Conservation (phyloP, 805 yeast species). For the Starmerella sirachaensis region DNA sequence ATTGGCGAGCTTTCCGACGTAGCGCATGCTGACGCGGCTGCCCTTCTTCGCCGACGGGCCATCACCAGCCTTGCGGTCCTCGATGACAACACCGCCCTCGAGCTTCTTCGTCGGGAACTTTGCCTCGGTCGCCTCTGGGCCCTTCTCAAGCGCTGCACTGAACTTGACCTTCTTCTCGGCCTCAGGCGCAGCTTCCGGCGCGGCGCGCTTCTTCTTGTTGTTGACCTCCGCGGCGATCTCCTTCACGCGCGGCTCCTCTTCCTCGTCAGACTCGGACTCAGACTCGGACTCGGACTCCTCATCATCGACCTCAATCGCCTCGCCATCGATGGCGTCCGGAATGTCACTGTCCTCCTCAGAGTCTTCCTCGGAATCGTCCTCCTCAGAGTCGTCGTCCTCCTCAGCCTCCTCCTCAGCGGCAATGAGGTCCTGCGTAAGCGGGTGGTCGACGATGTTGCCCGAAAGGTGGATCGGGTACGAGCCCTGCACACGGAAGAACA, state of each 20-base stretch:
- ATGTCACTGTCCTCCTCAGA: slow-evolving; percentile 23
- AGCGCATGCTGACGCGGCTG: slow-evolving; percentile 87
- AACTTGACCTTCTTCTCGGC: slow-evolving; percentile 75
- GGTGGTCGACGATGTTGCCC: slow-evolving; percentile 95
- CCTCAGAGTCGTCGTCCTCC: slow-evolving; percentile 30
- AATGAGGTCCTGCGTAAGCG: slow-evolving; percentile 60
- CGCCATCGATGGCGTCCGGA: slow-evolving; percentile 19
- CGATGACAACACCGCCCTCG: slow-evolving; percentile 85
- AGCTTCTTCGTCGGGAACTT: slow-evolving; percentile 52
- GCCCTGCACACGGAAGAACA: slow-evolving; percentile 88
- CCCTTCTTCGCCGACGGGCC: slow-evolving; percentile 85
- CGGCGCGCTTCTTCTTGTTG: slow-evolving; percentile 30
- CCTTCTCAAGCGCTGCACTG: slow-evolving; percentile 84
- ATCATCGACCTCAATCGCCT: slow-evolving; percentile 39
- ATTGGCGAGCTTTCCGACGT: slow-evolving; percentile 93
- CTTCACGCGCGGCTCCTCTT: slow-evolving; percentile 29
- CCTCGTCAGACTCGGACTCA: slow-evolving; percentile 33
- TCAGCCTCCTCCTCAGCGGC: slow-evolving; percentile 41
- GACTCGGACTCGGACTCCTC: slow-evolving; percentile 24
- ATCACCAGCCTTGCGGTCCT: slow-evolving; percentile 81
- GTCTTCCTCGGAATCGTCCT: slow-evolving; percentile 27
- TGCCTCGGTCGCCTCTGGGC: slow-evolving; percentile 51
- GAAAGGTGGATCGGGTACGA: slow-evolving; percentile 83
- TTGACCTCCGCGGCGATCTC: slow-evolving; percentile 26
- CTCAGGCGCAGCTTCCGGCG: slow-evolving; percentile 26